These are phyloP conservation scores for Senna tora DNA, from an alignment of 306 rosid species.

Conservation along the genomic window DNA sequence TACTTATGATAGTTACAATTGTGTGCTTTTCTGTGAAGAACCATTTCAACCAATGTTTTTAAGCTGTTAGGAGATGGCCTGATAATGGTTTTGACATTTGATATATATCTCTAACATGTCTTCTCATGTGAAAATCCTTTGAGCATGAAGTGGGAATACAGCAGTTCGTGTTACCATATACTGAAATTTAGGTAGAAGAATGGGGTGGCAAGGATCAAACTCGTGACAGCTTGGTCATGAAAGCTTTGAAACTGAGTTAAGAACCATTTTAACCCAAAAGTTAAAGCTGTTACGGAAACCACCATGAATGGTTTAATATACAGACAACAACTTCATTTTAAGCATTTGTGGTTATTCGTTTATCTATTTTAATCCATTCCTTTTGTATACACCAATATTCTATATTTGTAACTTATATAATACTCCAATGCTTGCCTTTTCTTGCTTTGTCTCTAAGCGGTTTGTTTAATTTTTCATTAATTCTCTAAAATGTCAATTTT, in stretches of 20 bases:
- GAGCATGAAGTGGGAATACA: background rate
- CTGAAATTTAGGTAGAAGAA: background rate
- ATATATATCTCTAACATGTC: background rate
- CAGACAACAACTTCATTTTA: constrained; percentile 15
- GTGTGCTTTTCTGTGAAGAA: background rate
- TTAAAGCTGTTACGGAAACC: background rate
- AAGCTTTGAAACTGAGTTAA: background rate
- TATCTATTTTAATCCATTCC: constrained; percentile 24
- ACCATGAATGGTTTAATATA: background rate
- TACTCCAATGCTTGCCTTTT: constrained; percentile 1
- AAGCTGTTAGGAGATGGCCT: background rate
- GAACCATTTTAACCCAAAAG: background rate
- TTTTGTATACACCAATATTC: background rate
- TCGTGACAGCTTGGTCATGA: background rate
- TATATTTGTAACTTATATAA: background rate
- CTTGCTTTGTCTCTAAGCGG: background rate
- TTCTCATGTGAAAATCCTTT: background rate
- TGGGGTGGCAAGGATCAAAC: background rate
- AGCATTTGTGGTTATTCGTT: constrained; percentile 12
- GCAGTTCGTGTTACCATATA: background rate
- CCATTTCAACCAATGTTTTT: background rate
- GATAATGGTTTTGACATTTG: background rate
- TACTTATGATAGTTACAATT: constrained; percentile 9
- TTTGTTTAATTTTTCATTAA: constrained; percentile 25
- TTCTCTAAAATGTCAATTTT: constrained; percentile 17